Conservation (phyloP, 2,329 filamentous ascomycete species). For the Colletotrichum cuscutae region DNA sequence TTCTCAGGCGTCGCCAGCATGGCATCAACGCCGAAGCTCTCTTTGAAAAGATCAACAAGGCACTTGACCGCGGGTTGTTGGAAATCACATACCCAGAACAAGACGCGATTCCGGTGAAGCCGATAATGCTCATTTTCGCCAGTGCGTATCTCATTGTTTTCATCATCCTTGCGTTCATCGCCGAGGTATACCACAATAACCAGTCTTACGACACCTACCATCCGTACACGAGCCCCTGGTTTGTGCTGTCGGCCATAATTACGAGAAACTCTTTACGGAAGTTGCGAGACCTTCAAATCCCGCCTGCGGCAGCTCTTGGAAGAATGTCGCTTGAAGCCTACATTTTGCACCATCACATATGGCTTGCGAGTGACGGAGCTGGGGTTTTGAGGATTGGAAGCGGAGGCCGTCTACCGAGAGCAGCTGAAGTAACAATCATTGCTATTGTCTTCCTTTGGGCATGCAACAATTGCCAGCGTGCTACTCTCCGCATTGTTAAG, state of each 20-base stretch:
- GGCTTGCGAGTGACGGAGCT: constrained; percentile 65
- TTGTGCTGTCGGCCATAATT: constrained; percentile 55
- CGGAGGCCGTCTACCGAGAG: constrained; percentile 12
- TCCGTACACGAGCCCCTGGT: constrained; percentile 32
- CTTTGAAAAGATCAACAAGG: constrained; percentile 21
- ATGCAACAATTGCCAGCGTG: constrained; percentile 19
- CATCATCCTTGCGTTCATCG: constrained; percentile 27
- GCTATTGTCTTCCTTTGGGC: constrained; percentile 39
- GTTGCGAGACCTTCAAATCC: constrained; percentile 56
- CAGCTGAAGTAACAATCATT: constrained; percentile 38
- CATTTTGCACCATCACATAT: constrained; percentile 67
- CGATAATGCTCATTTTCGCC: constrained; percentile 29
- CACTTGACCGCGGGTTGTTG: constrained; percentile 26
- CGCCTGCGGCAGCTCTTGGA: constrained; percentile 61
- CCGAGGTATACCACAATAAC: constrained; percentile 12
- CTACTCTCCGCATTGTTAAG: constrained; percentile 12
- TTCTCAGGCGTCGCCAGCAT: constrained; percentile 20
- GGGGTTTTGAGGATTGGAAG: constrained; percentile 52
- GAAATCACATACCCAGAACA: constrained; percentile 23
- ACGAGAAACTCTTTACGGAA: constrained; percentile 57
- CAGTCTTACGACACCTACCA: constrained; percentile 31
- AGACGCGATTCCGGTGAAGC: constrained; percentile 32
- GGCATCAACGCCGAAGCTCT: constrained; percentile 17
- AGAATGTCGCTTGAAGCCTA: constrained; percentile 64
- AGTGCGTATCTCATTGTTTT: constrained; percentile 21